phyloP scores from a whole-genome alignment of 2,329 filamentous ascomycete species.

The Microsporum audouinii region DNA sequence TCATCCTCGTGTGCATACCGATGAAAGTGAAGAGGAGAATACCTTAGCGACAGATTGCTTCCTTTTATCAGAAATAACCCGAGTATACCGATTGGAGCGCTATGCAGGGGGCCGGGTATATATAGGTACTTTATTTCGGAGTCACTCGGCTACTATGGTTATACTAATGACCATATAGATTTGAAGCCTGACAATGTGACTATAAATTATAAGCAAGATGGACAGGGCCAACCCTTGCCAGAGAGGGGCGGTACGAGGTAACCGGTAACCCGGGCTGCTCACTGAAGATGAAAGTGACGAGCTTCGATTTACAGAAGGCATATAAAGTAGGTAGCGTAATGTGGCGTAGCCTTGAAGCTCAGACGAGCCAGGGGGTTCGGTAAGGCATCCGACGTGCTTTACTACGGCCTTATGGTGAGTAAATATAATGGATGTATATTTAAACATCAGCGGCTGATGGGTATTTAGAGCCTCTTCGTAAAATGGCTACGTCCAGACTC shows the following conservation, averaged over 20 bases:
- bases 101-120: too few relatives aligned
- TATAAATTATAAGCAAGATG: constrained; percentile 2
- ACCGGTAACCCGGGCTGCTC: constrained; percentile 1
- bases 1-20: neutral
- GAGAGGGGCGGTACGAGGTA: neutral
- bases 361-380: constrained; percentile 6
- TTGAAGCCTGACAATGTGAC: constrained; percentile 7
- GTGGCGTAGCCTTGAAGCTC: constrained; percentile 6
- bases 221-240: neutral
- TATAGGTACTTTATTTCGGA: too few relatives aligned
- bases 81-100: neutral
- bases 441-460: neutral
- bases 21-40: constrained; percentile 3
- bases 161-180: constrained; percentile 1
- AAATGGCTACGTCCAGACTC: constrained; percentile 12
- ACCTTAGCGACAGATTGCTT: constrained; percentile 5
- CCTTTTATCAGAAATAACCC: constrained; percentile 6
- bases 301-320: constrained; percentile 5
- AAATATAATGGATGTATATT: constrained; percentile 10
- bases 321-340: constrained; percentile 6
- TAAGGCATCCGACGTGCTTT: constrained; percentile 7
- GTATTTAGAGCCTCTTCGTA: too few relatives aligned
- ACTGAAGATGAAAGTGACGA: constrained; percentile 6
- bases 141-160: neutral
- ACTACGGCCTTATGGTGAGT: constrained; percentile 7